phyloP scores from a whole-genome alignment of 2,329 filamentous ascomycete genomes.

The Ustulina deusta region DNA sequence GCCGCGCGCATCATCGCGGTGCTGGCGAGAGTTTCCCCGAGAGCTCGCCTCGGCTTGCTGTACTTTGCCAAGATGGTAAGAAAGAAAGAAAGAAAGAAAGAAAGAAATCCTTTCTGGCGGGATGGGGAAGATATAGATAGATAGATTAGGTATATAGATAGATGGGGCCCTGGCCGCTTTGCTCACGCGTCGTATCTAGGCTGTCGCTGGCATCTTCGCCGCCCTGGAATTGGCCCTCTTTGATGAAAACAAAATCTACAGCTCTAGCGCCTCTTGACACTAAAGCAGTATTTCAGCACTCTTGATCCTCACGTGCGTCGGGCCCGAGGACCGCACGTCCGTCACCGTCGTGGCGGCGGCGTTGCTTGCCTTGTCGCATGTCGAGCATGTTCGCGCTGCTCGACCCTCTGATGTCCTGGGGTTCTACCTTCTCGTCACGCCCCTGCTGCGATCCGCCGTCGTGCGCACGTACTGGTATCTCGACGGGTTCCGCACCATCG shows the following conservation, averaged over 20 bases:
- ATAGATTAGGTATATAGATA: too few relatives aligned
- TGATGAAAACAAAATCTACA: too few relatives aligned
- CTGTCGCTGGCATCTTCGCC: slow-evolving; percentile 16
- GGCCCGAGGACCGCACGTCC: slow-evolving; percentile 7
- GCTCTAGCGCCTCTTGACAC: too few relatives aligned
- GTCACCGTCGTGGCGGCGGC: slow-evolving; percentile 30
- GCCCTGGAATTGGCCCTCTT: slow-evolving; percentile 27
- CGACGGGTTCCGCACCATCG: slow-evolving; percentile 27
- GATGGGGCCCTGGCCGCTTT: background rate
- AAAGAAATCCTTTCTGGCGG: too few relatives aligned
- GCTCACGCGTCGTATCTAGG: slow-evolving; percentile 27
- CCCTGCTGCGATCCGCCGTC: slow-evolving; percentile 33
- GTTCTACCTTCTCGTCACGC: slow-evolving; percentile 35
- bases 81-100: too few relatives aligned
- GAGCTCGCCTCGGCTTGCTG: slow-evolving; percentile 22
- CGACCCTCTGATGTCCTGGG: slow-evolving; percentile 36
- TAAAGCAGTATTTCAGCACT: too few relatives aligned
- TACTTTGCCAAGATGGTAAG: slow-evolving; percentile 36
- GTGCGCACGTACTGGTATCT: slow-evolving; percentile 40
- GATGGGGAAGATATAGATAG: background rate
- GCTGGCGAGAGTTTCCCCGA: slow-evolving; percentile 17
- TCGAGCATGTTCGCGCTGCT: slow-evolving; percentile 38
- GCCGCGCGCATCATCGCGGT: slow-evolving; percentile 26
- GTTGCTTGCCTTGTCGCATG: slow-evolving; percentile 31
- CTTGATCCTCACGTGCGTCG: slow-evolving; percentile 22